These are phyloP conservation scores for Sporothrix pallida DNA, from an alignment of 2,329 filamentous ascomycete species.

Conservation along the genomic window DNA sequence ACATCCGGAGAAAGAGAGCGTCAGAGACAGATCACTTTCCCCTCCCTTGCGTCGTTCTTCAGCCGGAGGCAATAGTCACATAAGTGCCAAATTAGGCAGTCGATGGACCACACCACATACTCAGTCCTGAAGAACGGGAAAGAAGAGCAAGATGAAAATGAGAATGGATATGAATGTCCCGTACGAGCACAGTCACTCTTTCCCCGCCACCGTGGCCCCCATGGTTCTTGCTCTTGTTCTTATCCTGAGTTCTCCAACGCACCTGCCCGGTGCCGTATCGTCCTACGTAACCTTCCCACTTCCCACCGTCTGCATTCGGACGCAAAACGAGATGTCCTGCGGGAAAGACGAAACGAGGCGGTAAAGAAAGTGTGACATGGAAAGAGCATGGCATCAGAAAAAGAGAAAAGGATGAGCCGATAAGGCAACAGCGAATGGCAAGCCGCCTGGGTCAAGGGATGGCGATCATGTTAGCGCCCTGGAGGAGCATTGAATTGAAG, in stretches of 20 bases:
- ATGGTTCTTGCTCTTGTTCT: background rate
- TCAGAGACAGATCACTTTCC: conserved; percentile 14
- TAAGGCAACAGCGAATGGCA: conserved; percentile 25
- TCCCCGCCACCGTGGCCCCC: conserved; percentile 19
- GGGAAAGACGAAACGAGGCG: conserved; percentile 7
- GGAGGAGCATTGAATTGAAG: background rate
- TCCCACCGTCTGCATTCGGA: conserved; percentile 7
- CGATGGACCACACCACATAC: background rate
- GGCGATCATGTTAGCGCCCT: conserved; percentile 32
- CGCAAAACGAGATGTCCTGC: background rate
- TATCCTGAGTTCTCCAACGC: background rate
- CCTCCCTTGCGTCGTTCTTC: conserved; percentile 28
- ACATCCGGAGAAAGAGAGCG: conserved; percentile 11
- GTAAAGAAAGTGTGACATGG: background rate
- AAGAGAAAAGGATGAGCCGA: conserved; percentile 9
- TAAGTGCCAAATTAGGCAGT: conserved; percentile 18
- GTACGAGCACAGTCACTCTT: background rate
- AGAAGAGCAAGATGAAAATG: no score
- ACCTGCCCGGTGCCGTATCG: conserved; percentile 11
- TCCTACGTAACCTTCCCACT: conserved; percentile 1
- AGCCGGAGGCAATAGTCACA: background rate
- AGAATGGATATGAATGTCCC: background rate
- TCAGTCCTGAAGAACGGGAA: background rate
- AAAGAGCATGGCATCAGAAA: background rate
- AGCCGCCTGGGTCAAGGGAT: background rate